phyloP scores from a whole-genome alignment of 2,329 filamentous ascomycete genomes.

The Aspergillus ochraceoroseus region DNA sequence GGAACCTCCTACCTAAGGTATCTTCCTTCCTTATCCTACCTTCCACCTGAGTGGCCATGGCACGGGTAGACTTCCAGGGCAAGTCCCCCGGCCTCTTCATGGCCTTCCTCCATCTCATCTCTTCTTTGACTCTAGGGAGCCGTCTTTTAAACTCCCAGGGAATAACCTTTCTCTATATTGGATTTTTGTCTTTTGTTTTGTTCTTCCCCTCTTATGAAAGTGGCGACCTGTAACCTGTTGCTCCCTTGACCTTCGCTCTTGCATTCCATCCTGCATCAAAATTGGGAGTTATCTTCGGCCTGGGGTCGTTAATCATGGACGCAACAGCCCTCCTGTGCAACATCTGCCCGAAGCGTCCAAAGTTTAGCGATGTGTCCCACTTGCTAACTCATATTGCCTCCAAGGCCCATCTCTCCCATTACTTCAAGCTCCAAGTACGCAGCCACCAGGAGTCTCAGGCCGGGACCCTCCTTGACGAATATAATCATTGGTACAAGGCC shows the following conservation, averaged over 20 bases:
- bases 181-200: conserved; percentile 22
- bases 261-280: conserved; percentile 2
- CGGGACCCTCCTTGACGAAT: conserved; percentile 59
- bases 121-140: conserved; percentile 19
- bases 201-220: conserved; percentile 24
- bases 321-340: conserved; percentile 69
- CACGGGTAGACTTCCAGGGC: conserved; percentile 6
- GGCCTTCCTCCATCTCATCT: conserved; percentile 18
- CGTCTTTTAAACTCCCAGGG: conserved; percentile 14
- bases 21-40: conserved; percentile 2
- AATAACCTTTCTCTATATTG: conserved; percentile 24
- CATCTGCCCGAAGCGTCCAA: conserved; percentile 73
- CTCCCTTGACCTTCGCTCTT: conserved; percentile 19
- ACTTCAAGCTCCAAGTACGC: conserved; percentile 74
- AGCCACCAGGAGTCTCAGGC: conserved; percentile 63
- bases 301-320: conserved; percentile 33
- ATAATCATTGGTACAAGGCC: conserved; percentile 71
- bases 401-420: conserved; percentile 81
- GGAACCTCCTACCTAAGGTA: no score
- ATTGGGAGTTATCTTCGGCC: conserved; percentile 11
- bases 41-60: conserved; percentile 7
- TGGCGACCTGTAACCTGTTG: conserved; percentile 20
- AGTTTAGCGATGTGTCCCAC: conserved; percentile 86
- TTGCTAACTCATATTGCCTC: conserved; percentile 87
- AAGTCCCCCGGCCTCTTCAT: conserved; percentile 12